phyloP scores from a whole-genome alignment of 2,329 filamentous ascomycete species.

The Trichoderma oligosporum region DNA sequence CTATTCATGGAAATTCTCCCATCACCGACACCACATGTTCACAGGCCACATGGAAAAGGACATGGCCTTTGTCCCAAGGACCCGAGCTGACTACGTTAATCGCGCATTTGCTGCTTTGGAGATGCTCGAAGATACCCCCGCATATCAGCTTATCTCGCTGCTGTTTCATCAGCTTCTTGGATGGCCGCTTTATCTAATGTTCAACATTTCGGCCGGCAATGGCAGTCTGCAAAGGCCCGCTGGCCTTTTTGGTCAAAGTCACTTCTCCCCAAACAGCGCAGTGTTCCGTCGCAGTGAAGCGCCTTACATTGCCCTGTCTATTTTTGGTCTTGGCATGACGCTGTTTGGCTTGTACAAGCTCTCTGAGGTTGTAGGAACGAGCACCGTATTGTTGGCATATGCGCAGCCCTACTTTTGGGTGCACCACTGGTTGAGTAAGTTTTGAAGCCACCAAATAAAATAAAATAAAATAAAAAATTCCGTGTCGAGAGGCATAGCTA shows the following conservation, averaged over 20 bases:
- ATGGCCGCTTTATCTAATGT: slow-evolving; percentile 61
- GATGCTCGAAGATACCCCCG: slow-evolving; percentile 61
- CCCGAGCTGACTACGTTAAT: slow-evolving; percentile 1
- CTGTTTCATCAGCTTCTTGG: slow-evolving; percentile 61
- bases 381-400: slow-evolving; percentile 56
- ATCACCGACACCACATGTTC: slow-evolving; percentile 66
- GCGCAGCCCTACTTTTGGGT: slow-evolving; percentile 65
- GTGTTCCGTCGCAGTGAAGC: slow-evolving; percentile 59
- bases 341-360: slow-evolving; percentile 48
- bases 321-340: slow-evolving; percentile 55
- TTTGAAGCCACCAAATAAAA: neutral
- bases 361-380: slow-evolving; percentile 45
- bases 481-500: neutral
- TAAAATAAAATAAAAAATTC: neutral
- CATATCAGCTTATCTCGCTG: slow-evolving; percentile 51
- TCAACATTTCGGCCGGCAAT: slow-evolving; percentile 46
- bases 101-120: slow-evolving; percentile 39
- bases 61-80: slow-evolving; percentile 14
- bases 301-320: slow-evolving; percentile 54
- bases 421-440: slow-evolving; percentile 64
- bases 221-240: slow-evolving; percentile 5
- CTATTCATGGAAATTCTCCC: slow-evolving; percentile 69
- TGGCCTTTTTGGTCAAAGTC: slow-evolving; percentile 42
- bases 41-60: slow-evolving; percentile 62
- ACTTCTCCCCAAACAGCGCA: slow-evolving; percentile 59